These are phyloP conservation scores for Phytopythium sindhum DNA, from an alignment of 352 stramenopile species.

Conservation along the genomic window DNA sequence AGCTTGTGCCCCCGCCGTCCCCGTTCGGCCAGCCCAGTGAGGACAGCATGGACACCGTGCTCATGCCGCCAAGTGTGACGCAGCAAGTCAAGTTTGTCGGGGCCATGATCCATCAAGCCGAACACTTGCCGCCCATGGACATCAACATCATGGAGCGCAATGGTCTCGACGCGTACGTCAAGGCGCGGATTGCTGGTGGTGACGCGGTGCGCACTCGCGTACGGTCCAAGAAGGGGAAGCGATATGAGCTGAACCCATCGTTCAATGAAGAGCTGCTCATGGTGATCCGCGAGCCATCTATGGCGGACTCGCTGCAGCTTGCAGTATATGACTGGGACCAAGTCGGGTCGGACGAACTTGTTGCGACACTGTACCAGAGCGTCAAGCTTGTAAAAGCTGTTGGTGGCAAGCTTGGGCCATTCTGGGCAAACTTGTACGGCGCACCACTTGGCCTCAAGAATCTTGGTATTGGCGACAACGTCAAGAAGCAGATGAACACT, in stretches of 20 bases:
- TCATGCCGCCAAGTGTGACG: conserved; percentile 74
- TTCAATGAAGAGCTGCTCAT: conserved; percentile 84
- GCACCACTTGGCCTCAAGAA: conserved; percentile 55
- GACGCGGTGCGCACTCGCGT: conserved; percentile 69
- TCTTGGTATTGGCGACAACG: conserved; percentile 49
- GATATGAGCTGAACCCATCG: conserved; percentile 57
- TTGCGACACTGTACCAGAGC: conserved; percentile 69
- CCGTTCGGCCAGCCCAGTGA: conserved; percentile 43
- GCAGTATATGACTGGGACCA: conserved; percentile 78
- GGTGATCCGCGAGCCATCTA: conserved; percentile 72
- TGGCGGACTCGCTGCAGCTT: conserved; percentile 75
- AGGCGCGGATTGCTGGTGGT: conserved; percentile 48
- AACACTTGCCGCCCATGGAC: conserved; percentile 79
- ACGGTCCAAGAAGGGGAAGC: conserved; percentile 69
- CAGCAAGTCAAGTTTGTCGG: conserved; percentile 76
- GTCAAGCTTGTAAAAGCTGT: conserved; percentile 71
- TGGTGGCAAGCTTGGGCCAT: conserved; percentile 45
- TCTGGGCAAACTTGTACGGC: conserved; percentile 83
- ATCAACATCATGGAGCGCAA: conserved; percentile 52
- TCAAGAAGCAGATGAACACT: conserved; percentile 86
- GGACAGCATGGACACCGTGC: conserved; percentile 57
- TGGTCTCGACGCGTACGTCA: conserved; percentile 74
- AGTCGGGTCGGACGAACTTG: conserved; percentile 68
- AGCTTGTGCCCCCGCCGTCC: conserved; percentile 63
- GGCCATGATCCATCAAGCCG: conserved; percentile 59